phyloP scores from a whole-genome alignment of 2,329 filamentous ascomycete genomes.

The Drechslerella coelobrocha region DNA sequence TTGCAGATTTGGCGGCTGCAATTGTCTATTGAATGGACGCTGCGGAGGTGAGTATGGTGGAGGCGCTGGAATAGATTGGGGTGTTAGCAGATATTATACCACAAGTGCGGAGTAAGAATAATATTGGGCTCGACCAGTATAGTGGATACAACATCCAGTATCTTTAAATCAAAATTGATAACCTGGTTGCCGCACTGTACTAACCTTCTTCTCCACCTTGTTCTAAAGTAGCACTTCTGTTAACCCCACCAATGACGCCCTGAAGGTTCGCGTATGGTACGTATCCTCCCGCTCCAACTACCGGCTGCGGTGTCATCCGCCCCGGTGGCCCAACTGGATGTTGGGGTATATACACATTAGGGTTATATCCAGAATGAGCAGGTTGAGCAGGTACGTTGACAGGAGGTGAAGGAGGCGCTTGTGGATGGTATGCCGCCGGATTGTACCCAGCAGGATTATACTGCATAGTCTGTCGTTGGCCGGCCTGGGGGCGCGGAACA shows the following conservation, averaged over 20 bases:
- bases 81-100: slow-evolving; percentile 9
- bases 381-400: slow-evolving; percentile 38
- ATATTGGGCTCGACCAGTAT: neutral
- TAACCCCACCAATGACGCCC: slow-evolving; percentile 49
- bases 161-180: neutral
- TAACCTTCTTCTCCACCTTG: slow-evolving; percentile 46
- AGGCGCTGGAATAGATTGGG: slow-evolving; percentile 17
- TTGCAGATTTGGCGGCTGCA: slow-evolving; percentile 48
- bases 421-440: slow-evolving; percentile 44
- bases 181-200: slow-evolving; percentile 1
- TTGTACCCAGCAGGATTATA: slow-evolving; percentile 50
- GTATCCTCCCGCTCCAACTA: slow-evolving; percentile 48
- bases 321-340: slow-evolving; percentile 46
- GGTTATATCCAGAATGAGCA: slow-evolving; percentile 38
- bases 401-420: slow-evolving; percentile 46
- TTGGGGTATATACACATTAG: slow-evolving; percentile 39
- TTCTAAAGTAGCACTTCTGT: slow-evolving; percentile 42
- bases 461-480: slow-evolving; percentile 42
- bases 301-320: slow-evolving; percentile 44
- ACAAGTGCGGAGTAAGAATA: too few relatives aligned
- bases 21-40: slow-evolving; percentile 46
- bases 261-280: slow-evolving; percentile 50
- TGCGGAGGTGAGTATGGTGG: slow-evolving; percentile 49
- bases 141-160: neutral
- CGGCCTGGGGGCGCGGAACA: slow-evolving; percentile 40